Percentiles rank a stretch among this genome's conserved stretches.
phyloP scores from a whole-genome alignment of 495 filamentous ascomycete genomes.

The Talaromyces ruber region DNA sequence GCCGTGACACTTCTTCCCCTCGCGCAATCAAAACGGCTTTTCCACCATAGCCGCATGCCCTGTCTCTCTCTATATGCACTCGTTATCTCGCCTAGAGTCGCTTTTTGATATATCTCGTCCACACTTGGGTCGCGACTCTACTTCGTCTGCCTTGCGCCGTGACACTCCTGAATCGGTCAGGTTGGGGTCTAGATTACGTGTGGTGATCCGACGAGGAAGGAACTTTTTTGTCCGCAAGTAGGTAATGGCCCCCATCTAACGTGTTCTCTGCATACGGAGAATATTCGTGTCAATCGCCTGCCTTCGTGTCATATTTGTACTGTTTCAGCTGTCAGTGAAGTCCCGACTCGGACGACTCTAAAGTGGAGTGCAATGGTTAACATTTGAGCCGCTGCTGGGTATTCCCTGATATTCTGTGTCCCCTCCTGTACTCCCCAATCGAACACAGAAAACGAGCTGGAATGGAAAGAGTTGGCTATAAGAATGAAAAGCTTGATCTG shows the following conservation, averaged over 20 bases:
- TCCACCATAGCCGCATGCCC: background rate
- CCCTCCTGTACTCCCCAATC: background rate
- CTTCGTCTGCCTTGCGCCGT: background rate
- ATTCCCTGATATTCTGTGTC: background rate
- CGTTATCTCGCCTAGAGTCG: background rate
- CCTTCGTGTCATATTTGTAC: background rate
- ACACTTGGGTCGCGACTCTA: background rate
- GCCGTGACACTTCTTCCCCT: background rate
- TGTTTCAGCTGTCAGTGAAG: background rate
- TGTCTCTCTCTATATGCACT: background rate
- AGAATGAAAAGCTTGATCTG: background rate
- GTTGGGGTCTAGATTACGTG: slow-evolving; percentile 7
- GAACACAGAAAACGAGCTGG: background rate
- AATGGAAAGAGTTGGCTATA: background rate
- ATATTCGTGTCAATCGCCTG: background rate
- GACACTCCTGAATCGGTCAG: background rate
- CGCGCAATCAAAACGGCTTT: background rate
- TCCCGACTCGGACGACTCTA: background rate
- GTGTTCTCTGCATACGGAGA: background rate
- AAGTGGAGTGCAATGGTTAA: background rate
- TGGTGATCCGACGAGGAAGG: slow-evolving; percentile 33
- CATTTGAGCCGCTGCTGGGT: background rate
- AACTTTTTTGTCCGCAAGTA: slow-evolving; percentile 33
- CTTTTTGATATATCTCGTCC: background rate
- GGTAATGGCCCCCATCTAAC: slow-evolving; percentile 5